Evolutionary conservation across 257 asterid genomes (phyloP).

Genomic region (Przewalskia tangutica): DNA sequence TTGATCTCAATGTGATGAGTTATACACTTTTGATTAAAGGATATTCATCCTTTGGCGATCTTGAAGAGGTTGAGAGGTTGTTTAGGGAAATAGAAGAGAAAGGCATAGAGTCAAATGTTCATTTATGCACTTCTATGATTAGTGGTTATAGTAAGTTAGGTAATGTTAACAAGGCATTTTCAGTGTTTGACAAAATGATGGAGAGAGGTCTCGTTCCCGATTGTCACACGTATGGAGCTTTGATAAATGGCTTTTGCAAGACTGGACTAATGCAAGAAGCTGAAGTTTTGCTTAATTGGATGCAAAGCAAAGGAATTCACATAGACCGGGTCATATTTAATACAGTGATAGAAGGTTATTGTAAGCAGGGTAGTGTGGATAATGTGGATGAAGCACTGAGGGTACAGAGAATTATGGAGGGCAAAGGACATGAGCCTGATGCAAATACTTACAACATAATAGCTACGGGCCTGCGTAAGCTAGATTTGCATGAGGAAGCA

Average conservation of each 20-base stretch:
- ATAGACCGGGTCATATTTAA: constrained; percentile 50
- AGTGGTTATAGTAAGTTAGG: constrained; percentile 38
- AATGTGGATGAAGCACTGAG: constrained; percentile 53
- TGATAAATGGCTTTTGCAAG: constrained; percentile 62
- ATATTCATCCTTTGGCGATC: no score
- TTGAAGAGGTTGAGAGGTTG: constrained; percentile 36
- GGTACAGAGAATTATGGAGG: constrained; percentile 49
- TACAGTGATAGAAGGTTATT: constrained; percentile 72
- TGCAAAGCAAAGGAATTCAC: constrained; percentile 61
- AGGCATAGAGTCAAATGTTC: constrained; percentile 44
- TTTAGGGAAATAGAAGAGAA: constrained; percentile 52
- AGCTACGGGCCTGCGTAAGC: constrained; percentile 52
- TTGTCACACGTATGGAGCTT: constrained; percentile 54
- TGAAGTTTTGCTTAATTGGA: constrained; percentile 48
- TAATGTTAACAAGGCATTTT: constrained; percentile 45
- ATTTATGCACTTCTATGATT: constrained; percentile 48
- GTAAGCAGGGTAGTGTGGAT: constrained; percentile 39
- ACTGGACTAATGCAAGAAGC: constrained; percentile 56
- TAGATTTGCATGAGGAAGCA: constrained; percentile 52
- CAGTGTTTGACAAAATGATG: constrained; percentile 47
- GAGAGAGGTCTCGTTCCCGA: constrained; percentile 52
- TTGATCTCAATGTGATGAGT: no score
- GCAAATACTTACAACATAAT: constrained; percentile 44
- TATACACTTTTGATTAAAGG: no score
- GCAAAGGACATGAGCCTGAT: constrained; percentile 60